Evolutionary conservation across 768 basidiomycete species (phyloP).

Genomic region (Suillus fuscotomentosus): DNA sequence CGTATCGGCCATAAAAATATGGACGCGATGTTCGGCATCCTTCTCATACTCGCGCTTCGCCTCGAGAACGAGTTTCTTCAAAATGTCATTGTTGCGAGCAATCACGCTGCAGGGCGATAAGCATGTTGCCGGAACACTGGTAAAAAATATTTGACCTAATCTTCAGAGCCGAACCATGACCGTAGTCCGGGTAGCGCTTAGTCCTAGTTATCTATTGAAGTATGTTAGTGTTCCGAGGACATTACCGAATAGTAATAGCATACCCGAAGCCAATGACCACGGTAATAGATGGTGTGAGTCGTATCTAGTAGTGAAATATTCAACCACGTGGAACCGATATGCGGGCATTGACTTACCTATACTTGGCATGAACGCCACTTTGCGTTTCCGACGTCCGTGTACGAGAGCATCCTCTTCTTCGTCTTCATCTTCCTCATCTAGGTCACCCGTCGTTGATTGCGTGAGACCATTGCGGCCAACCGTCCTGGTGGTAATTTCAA

Average conservation of each 20-base stretch:
- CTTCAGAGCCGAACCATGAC: conserved; percentile 71
- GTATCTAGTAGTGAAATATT: conserved; percentile 56
- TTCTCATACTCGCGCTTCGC: conserved; percentile 89
- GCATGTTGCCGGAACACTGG: conserved; percentile 13
- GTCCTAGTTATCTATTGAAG: conserved; percentile 69
- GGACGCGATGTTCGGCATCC: conserved; percentile 87
- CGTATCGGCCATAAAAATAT: conserved; percentile 89
- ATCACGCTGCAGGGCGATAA: conserved; percentile 56
- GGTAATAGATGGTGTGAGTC: conserved; percentile 87
- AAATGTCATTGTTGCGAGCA: conserved; percentile 82
- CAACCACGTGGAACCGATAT: conserved; percentile 12
- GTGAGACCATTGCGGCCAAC: conserved; percentile 62
- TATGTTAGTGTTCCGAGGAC: conserved; percentile 20
- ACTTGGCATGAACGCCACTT: conserved; percentile 85
- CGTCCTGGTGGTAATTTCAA: conserved; percentile 84
- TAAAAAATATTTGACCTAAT: conserved; percentile 55
- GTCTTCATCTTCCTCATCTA: conserved; percentile 77
- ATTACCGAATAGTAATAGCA: conserved; percentile 19
- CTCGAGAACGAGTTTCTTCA: conserved; percentile 84
- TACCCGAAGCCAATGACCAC: conserved; percentile 85
- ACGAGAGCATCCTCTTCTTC: conserved; percentile 56
- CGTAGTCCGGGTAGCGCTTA: conserved; percentile 73
- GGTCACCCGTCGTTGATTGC: conserved; percentile 68
- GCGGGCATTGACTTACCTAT: conserved; percentile 49
- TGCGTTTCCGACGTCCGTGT: conserved; percentile 71